A percentile compares a stretch with the other conserved stretches of the same genome.
phyloP scores from a whole-genome alignment of 495 filamentous ascomycete genomes.

The Penicillium paxilli region DNA sequence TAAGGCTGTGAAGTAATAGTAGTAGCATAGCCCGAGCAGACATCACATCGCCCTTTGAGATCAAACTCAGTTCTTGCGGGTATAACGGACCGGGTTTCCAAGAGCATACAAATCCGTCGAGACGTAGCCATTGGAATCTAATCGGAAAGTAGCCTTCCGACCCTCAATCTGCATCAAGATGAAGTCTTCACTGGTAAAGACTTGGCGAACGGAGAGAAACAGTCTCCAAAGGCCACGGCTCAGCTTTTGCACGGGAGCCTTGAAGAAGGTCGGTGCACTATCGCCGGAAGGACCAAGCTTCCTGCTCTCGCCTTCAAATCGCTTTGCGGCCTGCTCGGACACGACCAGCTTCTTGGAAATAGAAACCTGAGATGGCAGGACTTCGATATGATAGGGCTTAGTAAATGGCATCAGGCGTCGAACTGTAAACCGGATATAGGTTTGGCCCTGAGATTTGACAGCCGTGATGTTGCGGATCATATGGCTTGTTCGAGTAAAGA shows the following conservation, averaged over 20 bases:
- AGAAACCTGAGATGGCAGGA: conserved; percentile 36
- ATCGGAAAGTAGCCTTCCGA: conserved; percentile 35
- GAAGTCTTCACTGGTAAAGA: conserved; percentile 49
- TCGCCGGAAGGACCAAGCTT: conserved; percentile 14
- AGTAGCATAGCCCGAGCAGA: neutral
- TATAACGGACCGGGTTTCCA: conserved; percentile 20
- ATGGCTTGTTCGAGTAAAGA: conserved; percentile 34
- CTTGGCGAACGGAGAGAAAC: conserved; percentile 40
- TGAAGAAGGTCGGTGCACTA: conserved; percentile 32
- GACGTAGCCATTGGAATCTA: conserved; percentile 42
- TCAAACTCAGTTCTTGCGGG: neutral
- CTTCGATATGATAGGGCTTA: conserved; percentile 39
- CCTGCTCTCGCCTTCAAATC: conserved; percentile 20
- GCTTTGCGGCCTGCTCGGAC: conserved; percentile 20
- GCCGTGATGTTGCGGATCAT: conserved; percentile 40
- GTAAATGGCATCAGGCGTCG: conserved; percentile 44
- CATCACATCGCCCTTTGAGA: neutral
- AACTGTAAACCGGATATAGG: conserved; percentile 36
- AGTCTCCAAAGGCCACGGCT: conserved; percentile 34
- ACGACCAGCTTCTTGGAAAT: conserved; percentile 24
- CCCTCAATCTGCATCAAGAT: conserved; percentile 46
- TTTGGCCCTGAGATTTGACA: conserved; percentile 29
- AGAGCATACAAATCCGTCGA: conserved; percentile 39
- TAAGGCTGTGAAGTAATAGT: neutral
- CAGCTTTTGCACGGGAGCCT: conserved; percentile 35